Evolutionary conservation across 2,329 filamentous ascomycete genomes (phyloP), one percentile per base, ranked within the genome.

Genomic region (Aspergillus alliaceus): DNA sequence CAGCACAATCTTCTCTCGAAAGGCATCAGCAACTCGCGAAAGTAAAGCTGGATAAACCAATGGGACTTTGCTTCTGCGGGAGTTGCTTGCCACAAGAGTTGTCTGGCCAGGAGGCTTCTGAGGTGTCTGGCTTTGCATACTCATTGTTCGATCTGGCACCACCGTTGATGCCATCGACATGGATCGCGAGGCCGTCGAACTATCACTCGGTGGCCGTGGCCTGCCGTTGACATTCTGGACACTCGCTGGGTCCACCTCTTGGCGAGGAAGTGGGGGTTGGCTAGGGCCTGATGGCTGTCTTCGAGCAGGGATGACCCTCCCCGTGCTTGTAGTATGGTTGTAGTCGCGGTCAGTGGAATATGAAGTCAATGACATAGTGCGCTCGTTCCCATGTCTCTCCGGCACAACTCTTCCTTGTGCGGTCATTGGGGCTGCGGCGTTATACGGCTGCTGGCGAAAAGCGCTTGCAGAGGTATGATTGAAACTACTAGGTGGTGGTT

Each of bases 341-440:
- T 95, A 89, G 44, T 92, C 81, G 67, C 90, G 83, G 65, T 96
- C 91, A 53, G 89, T 82, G 3, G 88, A 83, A 65, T 91, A 90
- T 9, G 90, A 91, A 5, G 89, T 95, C 88, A 99, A 89, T 46
- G 93, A 96, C 95, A 98, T 98, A 61, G 95, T 88, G 57, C 95
- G 86, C 74, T 98, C 93, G 67, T 98, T 93, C 55, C 96, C 91
- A 60, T 93, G 90, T 53, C 93, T 87, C 71, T 97, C 93, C 1
- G 95, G 95, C 8, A 99, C 92, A 34, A 95, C 82, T 59, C 95
- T 86, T 31, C 95, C 95, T 72, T 97, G 93, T 8, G 93, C 91
- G 2, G 95, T 99, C 49, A 91, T 96, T 60, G 91, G 87, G 63
- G 80, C 61, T 77, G 79, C 66, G 40, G 73, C 62, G 56, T 87